Evolutionary conservation across 805 yeast species (phyloP).

Genomic region (Metschnikowia continentalis): DNA sequence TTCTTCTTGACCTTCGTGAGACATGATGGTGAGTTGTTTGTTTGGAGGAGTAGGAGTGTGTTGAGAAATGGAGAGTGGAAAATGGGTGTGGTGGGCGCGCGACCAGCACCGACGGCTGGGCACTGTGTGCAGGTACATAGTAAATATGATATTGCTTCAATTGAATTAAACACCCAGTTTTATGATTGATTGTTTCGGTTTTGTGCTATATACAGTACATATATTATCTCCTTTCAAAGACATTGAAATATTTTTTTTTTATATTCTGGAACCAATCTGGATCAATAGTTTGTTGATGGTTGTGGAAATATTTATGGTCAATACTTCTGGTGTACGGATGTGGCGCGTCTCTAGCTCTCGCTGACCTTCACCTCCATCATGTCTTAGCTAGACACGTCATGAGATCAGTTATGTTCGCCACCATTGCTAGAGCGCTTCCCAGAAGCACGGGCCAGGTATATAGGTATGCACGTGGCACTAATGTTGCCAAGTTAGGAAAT

Average conservation of each 20-base stretch:
- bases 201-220: no score
- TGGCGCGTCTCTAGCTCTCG: not conserved
- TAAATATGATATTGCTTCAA: not conserved
- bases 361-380: not conserved
- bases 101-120: not conserved
- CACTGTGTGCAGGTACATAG: not conserved
- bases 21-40: conserved; percentile 44
- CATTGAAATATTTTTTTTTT: no score
- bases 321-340: not conserved
- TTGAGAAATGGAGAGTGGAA: conserved; percentile 3
- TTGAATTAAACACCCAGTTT: not conserved
- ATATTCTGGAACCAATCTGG: no score
- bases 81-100: conserved; percentile 4
- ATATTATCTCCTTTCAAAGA: accelerated
- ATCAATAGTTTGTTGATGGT: no score
- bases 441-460: not conserved
- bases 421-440: conserved; percentile 4
- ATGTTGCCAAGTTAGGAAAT: not conserved
- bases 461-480: not conserved
- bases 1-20: conserved; percentile 99
- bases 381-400: not conserved
- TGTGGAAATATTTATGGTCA: no score
- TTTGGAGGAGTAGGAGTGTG: not conserved
- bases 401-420: conserved; percentile 6
- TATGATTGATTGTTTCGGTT: no score